phyloP scores from a whole-genome alignment of 2,329 filamentous ascomycete genomes.

The Fusarium austroafricanum region DNA sequence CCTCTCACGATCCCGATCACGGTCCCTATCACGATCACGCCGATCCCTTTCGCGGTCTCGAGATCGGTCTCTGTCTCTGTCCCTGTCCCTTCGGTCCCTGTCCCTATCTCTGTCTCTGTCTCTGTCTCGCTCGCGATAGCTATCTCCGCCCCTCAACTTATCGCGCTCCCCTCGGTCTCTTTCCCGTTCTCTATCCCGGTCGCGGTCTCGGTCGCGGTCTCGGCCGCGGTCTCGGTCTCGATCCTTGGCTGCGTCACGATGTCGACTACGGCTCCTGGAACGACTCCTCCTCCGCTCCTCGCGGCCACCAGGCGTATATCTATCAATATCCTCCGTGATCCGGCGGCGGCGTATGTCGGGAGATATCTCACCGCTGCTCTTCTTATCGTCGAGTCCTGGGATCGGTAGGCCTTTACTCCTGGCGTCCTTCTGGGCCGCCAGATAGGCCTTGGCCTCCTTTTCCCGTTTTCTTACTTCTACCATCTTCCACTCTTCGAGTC shows the following conservation, averaged over 20 bases:
- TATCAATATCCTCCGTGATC: conserved; percentile 53
- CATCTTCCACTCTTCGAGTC: conserved; percentile 68
- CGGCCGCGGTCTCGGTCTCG: conserved; percentile 47
- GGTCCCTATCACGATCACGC: conserved; percentile 40
- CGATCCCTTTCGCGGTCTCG: conserved; percentile 47
- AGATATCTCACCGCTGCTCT: conserved; percentile 59
- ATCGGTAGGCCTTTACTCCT: conserved; percentile 68
- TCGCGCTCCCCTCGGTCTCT: conserved; percentile 44
- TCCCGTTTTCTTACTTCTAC: conserved; percentile 72
- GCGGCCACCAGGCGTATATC: conserved; percentile 60
- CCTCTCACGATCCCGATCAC: conserved; percentile 28
- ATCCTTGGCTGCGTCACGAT: conserved; percentile 49
- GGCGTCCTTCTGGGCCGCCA: conserved; percentile 71
- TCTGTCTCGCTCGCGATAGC: conserved; percentile 35
- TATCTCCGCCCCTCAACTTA: conserved; percentile 41
- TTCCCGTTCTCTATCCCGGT: conserved; percentile 13
- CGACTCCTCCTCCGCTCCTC: conserved; percentile 54
- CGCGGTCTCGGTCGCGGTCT: conserved; percentile 38
- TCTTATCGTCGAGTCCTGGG: conserved; percentile 67
- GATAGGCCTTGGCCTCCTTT: conserved; percentile 72
- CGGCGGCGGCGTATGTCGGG: conserved; percentile 52
- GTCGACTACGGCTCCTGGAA: conserved; percentile 52
- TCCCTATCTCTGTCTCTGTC: conserved; percentile 47
- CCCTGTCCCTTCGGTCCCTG: conserved; percentile 50
- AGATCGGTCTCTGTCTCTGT: conserved; percentile 52